Base-by-base conservation (phyloP, 2,329 filamentous ascomycete genomes). In the Colletotrichum euphorbiae region DNA sequence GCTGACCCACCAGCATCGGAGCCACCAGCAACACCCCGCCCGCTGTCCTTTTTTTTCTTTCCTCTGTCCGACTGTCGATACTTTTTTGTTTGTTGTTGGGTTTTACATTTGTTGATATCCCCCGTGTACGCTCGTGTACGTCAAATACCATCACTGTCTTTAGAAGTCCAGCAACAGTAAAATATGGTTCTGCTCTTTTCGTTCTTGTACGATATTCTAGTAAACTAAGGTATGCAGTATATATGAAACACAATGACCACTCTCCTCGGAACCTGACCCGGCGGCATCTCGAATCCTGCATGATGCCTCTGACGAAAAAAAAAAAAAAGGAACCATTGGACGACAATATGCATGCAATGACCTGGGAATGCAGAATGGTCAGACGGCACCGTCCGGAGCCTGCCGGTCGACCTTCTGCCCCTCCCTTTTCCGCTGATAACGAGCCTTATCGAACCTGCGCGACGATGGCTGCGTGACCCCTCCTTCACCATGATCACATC, bases 401-500 rank as follows among this genome's bases (percentile, higher is more conserved):
- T 38, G 54, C 54, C 24, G 31, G 51, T 8, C 38, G 17, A 24
- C 6, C 17, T 31, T 54, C 33, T n/a, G 31, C 54, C 38, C 43
- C 15, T 28, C 42, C 38, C 28, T 38, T 21, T 12, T 12, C 9
- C 12, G 3, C n/a, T 62, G 58, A 67, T 67, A 67, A 63, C 12
- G 60, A 60, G 48, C 40, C 55, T 68, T 66, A 68, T 68, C 65
- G 65, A 68, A 65, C 40, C 31, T 36, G 54, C 21, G 61, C 54
- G 61, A 68, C 28, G 28, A 6, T 28, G 28, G 28, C 28, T 28
- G 28, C 28, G 7, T 60, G 63, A 61, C 66, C 61, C 62, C 66
- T 69, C 66, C 66, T n/a, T n/a, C n/a, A n/a, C n/a, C n/a, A n/a
- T n/a, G n/a, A 69, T 69, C 54, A 40, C 45, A 60, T 43, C 57